Evolutionary conservation across 495 filamentous ascomycete species (phyloP).

Genomic region (Penicillium macrosclerotiorum): DNA sequence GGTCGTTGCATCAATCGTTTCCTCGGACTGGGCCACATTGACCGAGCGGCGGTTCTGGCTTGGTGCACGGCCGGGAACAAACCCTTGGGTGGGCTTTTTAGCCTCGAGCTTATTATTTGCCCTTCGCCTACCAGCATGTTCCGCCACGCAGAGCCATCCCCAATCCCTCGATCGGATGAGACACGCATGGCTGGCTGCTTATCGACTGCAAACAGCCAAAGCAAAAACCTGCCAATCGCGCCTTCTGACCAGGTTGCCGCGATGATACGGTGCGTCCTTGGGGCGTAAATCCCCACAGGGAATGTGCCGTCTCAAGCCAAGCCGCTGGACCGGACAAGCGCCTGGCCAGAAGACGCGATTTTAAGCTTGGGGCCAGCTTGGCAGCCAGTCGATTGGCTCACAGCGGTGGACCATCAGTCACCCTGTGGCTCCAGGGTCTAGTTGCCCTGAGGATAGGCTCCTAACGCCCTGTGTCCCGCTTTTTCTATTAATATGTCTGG

Average conservation of each 20-base stretch:
- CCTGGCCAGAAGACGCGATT: neutral
- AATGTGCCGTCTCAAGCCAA: slow-evolving; percentile 4
- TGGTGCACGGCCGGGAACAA: slow-evolving; percentile 5
- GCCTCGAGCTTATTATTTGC: slow-evolving; percentile 12
- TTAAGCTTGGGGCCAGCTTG: slow-evolving; percentile 6
- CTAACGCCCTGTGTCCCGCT: slow-evolving; percentile 4
- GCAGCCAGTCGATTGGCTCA: slow-evolving; percentile 8
- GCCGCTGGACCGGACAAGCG: slow-evolving; percentile 2
- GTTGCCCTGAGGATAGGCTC: neutral
- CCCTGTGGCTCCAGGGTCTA: slow-evolving; percentile 2
- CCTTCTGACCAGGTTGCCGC: neutral
- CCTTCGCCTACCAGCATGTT: slow-evolving; percentile 2
- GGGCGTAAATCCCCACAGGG: neutral
- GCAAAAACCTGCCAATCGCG: neutral
- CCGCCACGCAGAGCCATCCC: neutral
- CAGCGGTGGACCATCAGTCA: neutral
- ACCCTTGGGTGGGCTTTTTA: neutral
- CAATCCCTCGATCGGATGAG: neutral
- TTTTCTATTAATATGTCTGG: slow-evolving; percentile 8
- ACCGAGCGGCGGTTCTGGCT: neutral
- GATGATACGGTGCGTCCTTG: neutral
- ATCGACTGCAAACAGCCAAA: neutral
- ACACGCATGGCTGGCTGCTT: neutral
- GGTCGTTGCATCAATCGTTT: neutral
- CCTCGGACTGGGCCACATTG: no score